Percentiles rank a stretch among this genome's conserved stretches.
Conservation (phyloP, 345 rosid genomes). For the Excoecaria agallocha region DNA sequence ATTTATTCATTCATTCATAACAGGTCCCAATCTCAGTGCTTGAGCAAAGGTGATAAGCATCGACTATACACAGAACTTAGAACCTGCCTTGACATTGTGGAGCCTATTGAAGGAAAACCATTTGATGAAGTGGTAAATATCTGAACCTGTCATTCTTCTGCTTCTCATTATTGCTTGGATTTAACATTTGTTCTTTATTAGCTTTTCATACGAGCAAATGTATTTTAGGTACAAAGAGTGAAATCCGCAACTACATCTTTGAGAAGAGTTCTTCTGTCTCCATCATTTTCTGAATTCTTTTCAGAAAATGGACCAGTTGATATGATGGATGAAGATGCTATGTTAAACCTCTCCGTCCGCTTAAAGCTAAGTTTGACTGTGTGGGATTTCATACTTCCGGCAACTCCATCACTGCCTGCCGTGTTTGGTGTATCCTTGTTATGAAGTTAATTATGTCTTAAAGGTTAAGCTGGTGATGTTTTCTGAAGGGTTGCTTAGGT, state of each 20-base stretch:
- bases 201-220: constrained; percentile 32
- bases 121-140: constrained; percentile 69
- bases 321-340: constrained; percentile 96
- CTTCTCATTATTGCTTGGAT: background rate
- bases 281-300: constrained; percentile 78
- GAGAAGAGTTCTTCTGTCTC: constrained; percentile 79
- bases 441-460: background rate
- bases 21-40: constrained; percentile 45
- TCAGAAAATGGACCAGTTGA: constrained; percentile 68
- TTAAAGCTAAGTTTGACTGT: constrained; percentile 80
- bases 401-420: constrained; percentile 93
- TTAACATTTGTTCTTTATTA: constrained; percentile 12
- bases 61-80: constrained; percentile 59
- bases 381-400: constrained; percentile 89
- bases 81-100: constrained; percentile 64
- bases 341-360: constrained; percentile 73
- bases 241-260: constrained; percentile 75
- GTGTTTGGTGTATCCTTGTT: constrained; percentile 88
- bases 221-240: constrained; percentile 72
- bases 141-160: constrained; percentile 3
- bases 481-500: constrained; percentile 8
- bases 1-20: constrained; percentile 12
- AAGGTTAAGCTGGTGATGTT: constrained; percentile 9
- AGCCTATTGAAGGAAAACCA: constrained; percentile 66
- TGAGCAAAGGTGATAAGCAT: constrained; percentile 63